phyloP scores from a whole-genome alignment of 2,329 filamentous ascomycete species.

The Pestalotiopsis sp. region DNA sequence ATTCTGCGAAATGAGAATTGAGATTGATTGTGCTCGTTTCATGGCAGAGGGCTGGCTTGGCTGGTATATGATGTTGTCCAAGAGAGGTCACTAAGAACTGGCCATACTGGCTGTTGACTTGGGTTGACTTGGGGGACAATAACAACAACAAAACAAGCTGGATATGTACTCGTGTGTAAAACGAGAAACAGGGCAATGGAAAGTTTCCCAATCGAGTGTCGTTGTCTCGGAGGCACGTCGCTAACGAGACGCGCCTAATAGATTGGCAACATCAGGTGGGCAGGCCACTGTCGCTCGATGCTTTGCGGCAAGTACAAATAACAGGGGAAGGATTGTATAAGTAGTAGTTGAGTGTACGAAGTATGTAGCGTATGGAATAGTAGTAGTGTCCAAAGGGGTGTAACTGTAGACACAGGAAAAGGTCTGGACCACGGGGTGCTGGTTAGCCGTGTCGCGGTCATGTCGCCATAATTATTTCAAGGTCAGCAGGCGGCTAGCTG shows the following conservation, averaged over 20 bases:
- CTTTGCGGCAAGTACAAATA: neutral
- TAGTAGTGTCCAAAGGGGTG: neutral
- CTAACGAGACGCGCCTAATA: constrained; percentile 10
- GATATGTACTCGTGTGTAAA: neutral
- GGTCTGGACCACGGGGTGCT: neutral
- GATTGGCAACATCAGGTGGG: constrained; percentile 11
- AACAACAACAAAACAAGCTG: neutral
- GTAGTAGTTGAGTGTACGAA: neutral
- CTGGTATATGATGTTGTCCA: too few species aligned
- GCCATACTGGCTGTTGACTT: neutral
- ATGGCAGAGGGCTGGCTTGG: too few species aligned
- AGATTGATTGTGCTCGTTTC: too few species aligned
- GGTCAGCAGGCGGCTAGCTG: constrained; percentile 9
- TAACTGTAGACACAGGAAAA: neutral
- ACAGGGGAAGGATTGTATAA: neutral
- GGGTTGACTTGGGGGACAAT: neutral
- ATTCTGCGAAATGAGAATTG: too few species aligned
- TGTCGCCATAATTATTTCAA: constrained; percentile 5
- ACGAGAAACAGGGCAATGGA: neutral
- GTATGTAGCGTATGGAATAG: neutral
- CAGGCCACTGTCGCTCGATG: neutral
- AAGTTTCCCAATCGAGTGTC: neutral
- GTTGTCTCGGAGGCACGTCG: constrained; percentile 3
- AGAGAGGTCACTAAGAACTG: too few species aligned
- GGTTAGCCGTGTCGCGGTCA: neutral